Conservation (phyloP, 768 basidiomycete genomes). For the Xanthoconium purpureum region DNA sequence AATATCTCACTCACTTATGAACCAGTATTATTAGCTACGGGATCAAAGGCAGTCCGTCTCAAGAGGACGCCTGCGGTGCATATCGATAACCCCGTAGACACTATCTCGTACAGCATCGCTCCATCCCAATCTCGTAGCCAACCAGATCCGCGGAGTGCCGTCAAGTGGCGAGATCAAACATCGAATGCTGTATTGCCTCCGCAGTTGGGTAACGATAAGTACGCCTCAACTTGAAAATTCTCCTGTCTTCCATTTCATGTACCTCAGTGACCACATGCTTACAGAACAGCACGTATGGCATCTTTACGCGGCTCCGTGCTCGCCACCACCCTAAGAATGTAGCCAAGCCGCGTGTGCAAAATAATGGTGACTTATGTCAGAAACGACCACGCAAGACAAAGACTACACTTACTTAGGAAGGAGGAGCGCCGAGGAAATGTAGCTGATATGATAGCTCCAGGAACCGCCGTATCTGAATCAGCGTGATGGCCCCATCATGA, state of each 20-base stretch:
- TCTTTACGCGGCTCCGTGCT: slow-evolving; percentile 5
- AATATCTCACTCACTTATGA: not conserved
- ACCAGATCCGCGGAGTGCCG: slow-evolving; percentile 22
- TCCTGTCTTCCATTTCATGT: slow-evolving; percentile 16
- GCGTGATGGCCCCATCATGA: slow-evolving; percentile 2
- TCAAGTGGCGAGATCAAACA: slow-evolving; percentile 3
- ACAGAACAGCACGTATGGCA: not conserved
- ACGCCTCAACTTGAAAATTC: slow-evolving; percentile 1
- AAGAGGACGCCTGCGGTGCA: not conserved
- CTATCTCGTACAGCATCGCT: slow-evolving; percentile 10
- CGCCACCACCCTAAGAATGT: slow-evolving; percentile 11
- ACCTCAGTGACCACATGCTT: slow-evolving; percentile 9
- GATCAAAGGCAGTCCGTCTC: slow-evolving; percentile 9
- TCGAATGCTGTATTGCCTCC: slow-evolving; percentile 13
- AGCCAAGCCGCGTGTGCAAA: not conserved
- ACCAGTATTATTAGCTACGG: slow-evolving; percentile 11
- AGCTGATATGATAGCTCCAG: slow-evolving; percentile 8
- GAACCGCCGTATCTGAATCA: slow-evolving; percentile 9
- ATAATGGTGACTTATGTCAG: slow-evolving; percentile 1
- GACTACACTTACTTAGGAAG: slow-evolving; percentile 13
- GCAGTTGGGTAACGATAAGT: slow-evolving; percentile 2
- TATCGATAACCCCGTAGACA: slow-evolving; percentile 6
- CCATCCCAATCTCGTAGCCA: not conserved
- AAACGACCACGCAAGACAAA: not conserved
- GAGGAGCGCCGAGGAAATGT: slow-evolving; percentile 15